These are phyloP conservation scores for Salvia sclarea DNA, from an alignment of 305 asterid genomes.

Conservation along the genomic window DNA sequence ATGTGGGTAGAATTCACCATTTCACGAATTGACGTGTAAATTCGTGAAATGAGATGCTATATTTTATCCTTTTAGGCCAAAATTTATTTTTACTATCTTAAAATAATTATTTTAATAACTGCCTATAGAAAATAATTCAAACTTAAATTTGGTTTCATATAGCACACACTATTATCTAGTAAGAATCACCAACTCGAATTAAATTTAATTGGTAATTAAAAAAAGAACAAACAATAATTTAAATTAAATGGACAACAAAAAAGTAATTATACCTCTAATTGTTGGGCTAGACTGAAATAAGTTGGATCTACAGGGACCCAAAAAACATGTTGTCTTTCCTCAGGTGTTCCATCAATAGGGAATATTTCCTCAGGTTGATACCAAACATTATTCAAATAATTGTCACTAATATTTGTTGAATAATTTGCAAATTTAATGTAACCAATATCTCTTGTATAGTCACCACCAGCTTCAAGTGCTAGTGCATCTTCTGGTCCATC, in stretches of 20 bases:
- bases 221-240: too few species aligned
- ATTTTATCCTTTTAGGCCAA: too few species aligned
- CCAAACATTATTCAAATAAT: constrained; percentile 51
- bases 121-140: too few species aligned
- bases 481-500: constrained; percentile 43
- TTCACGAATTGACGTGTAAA: too few species aligned
- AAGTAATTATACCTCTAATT: constrained; percentile 33
- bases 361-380: constrained; percentile 61
- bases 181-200: too few species aligned
- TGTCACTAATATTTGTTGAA: constrained; percentile 27
- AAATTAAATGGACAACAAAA: not conserved
- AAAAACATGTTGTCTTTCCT: constrained; percentile 48
- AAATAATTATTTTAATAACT: too few species aligned
- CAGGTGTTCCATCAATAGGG: constrained; percentile 52
- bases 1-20: too few species aligned
- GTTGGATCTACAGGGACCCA: constrained; percentile 51
- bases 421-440: constrained; percentile 37
- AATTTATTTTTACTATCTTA: too few species aligned
- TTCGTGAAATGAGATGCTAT: too few species aligned
- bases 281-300: constrained; percentile 34
- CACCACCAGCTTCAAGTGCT: constrained; percentile 51
- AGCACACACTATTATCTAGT: too few species aligned
- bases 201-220: too few species aligned
- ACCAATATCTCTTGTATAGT: constrained; percentile 58
- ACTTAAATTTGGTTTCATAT: too few species aligned